A percentile compares a stretch with the other conserved stretches of the same genome.
These are phyloP conservation scores for Schizochytrium sp. DNA, from an alignment of 108 stramenopile species.

Conservation along the genomic window DNA sequence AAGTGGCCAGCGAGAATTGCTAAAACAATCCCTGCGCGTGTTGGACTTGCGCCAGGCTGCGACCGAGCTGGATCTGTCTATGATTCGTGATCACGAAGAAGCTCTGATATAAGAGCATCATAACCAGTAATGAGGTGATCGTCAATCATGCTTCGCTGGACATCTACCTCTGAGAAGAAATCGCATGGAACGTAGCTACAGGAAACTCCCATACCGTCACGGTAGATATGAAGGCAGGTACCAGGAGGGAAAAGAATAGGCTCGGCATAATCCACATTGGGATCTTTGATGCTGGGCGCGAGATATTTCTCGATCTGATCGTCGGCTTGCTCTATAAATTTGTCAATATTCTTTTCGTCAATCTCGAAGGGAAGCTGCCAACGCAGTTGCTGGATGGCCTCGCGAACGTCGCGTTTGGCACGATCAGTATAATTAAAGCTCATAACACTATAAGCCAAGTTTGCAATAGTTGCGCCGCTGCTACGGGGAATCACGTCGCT, in stretches of 20 bases:
- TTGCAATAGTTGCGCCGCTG: slow-evolving; percentile 75
- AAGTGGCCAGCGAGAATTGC: no score
- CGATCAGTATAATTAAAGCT: slow-evolving; percentile 77
- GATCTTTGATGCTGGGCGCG: not conserved
- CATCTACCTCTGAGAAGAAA: slow-evolving; percentile 66
- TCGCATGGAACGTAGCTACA: slow-evolving; percentile 78
- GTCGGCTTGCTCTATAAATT: slow-evolving; percentile 12
- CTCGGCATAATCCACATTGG: slow-evolving; percentile 58
- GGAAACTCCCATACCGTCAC: slow-evolving; percentile 81
- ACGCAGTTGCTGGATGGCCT: slow-evolving; percentile 75
- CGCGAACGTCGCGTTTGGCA: slow-evolving; percentile 78
- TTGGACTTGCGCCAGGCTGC: no score
- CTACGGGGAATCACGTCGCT: slow-evolving; percentile 82
- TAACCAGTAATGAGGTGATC: slow-evolving; percentile 86
- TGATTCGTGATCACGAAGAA: slow-evolving; percentile 74
- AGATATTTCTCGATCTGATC: slow-evolving; percentile 62
- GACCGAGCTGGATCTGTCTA: not conserved
- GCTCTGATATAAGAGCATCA: slow-evolving; percentile 76
- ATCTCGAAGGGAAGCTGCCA: slow-evolving; percentile 30
- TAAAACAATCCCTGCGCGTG: no score
- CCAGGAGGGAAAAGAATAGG: slow-evolving; percentile 77
- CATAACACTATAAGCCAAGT: slow-evolving; percentile 75
- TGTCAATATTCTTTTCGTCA: slow-evolving; percentile 37
- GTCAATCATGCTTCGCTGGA: slow-evolving; percentile 83
- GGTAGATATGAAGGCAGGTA: slow-evolving; percentile 83